phyloP scores from a whole-genome alignment of 345 rosid genomes.

The Crucihimalaya himalaica region DNA sequence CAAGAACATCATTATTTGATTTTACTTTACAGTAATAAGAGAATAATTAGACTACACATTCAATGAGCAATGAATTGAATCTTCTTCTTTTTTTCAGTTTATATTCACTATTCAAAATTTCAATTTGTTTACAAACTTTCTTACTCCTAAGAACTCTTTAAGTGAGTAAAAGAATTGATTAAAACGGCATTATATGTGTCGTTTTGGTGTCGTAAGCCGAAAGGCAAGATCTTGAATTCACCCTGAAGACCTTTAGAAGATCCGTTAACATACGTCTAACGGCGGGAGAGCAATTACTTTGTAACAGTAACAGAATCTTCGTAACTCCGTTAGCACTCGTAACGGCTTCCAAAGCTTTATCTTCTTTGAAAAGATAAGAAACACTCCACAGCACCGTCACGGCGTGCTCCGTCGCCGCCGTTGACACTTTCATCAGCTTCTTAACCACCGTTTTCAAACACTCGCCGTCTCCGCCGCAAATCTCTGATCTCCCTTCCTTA shows the following conservation, averaged over 20 bases:
- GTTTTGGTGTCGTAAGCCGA: slow-evolving; percentile 85
- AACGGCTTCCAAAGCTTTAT: slow-evolving; percentile 64
- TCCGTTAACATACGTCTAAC: slow-evolving; percentile 79
- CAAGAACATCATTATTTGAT: slow-evolving; percentile 28
- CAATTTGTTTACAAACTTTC: slow-evolving; percentile 38
- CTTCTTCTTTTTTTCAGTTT: slow-evolving; percentile 12
- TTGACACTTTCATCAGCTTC: slow-evolving; percentile 72
- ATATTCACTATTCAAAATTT: slow-evolving; percentile 41
- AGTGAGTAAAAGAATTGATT: slow-evolving; percentile 34
- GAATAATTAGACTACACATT: slow-evolving; percentile 20
- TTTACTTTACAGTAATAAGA: slow-evolving; percentile 27
- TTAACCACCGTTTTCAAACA: slow-evolving; percentile 64
- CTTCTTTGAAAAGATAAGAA: slow-evolving; percentile 72
- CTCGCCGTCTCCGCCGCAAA: slow-evolving; percentile 48
- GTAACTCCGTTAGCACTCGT: slow-evolving; percentile 63
- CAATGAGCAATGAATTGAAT: slow-evolving; percentile 33
- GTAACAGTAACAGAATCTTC: slow-evolving; percentile 78
- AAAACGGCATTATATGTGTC: slow-evolving; percentile 93
- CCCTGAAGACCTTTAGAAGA: slow-evolving; percentile 67
- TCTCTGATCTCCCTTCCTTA: slow-evolving; percentile 64
- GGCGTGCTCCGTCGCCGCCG: slow-evolving; percentile 75
- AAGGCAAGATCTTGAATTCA: slow-evolving; percentile 64
- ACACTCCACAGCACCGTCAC: slow-evolving; percentile 80
- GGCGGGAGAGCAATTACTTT: slow-evolving; percentile 85
- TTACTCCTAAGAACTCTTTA: slow-evolving; percentile 10